These are phyloP conservation scores for Poa annua DNA, from an alignment of 176 grass and related monocot species.

Conservation along the genomic window DNA sequence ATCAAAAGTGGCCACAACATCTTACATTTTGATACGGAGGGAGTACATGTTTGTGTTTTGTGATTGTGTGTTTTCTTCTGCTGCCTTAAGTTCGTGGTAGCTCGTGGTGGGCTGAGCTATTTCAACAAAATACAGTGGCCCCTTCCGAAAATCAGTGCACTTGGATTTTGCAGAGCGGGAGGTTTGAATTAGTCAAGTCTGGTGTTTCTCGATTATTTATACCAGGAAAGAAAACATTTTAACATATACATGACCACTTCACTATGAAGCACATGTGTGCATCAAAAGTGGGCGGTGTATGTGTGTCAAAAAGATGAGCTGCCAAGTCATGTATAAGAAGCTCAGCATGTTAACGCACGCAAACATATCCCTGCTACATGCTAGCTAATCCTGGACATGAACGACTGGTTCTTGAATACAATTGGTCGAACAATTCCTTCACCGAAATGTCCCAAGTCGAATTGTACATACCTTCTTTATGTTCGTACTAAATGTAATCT, in stretches of 20 bases:
- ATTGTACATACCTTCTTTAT: neutral
- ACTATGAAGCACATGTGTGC: too few relatives aligned
- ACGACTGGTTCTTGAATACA: conserved; percentile 14
- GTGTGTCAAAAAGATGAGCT: too few relatives aligned
- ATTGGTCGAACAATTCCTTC: neutral
- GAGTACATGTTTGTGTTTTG: neutral
- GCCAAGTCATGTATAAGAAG: conserved; percentile 4
- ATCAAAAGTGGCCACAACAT: too few relatives aligned
- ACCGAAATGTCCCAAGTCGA: conserved; percentile 14
- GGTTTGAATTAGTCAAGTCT: neutral
- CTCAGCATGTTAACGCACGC: conserved; percentile 5
- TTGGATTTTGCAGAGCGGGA: neutral
- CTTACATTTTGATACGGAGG: too few relatives aligned
- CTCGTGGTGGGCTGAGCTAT: neutral
- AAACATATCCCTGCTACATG: neutral
- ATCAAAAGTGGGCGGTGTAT: too few relatives aligned
- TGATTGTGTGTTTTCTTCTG: neutral
- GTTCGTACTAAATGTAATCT: neutral
- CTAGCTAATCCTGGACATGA: conserved; percentile 12
- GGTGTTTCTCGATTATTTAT: neutral
- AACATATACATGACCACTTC: too few relatives aligned
- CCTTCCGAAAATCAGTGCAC: neutral
- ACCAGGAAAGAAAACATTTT: neutral
- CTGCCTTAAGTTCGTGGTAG: neutral
- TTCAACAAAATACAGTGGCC: neutral